A percentile compares a stretch with the other conserved stretches of the same genome.
These are phyloP conservation scores for Prototheca stagnorum DNA, from an alignment of 163 green algal species.

Conservation along the genomic window DNA sequence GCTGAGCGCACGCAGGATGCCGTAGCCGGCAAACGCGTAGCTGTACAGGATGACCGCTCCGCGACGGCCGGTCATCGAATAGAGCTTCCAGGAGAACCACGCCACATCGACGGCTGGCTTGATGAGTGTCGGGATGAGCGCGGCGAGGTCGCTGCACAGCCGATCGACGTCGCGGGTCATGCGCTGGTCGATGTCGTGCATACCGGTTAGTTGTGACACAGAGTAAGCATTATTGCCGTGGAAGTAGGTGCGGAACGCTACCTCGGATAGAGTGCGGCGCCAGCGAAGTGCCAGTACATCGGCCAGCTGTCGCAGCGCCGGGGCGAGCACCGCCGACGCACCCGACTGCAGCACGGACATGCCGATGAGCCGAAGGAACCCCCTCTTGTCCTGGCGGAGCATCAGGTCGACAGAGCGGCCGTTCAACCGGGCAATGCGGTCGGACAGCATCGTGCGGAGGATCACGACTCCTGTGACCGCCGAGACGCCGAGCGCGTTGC, in stretches of 20 bases:
- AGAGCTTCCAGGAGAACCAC: conserved; percentile 47
- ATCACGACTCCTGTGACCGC: conserved; percentile 36
- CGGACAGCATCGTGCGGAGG: conserved; percentile 36
- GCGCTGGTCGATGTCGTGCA: conserved; percentile 45
- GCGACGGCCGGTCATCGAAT: conserved; percentile 30
- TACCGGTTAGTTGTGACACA: conserved; percentile 28
- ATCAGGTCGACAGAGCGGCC: conserved; percentile 50
- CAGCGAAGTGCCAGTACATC: conserved; percentile 46
- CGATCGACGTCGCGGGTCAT: conserved; percentile 47
- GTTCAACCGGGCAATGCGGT: conserved; percentile 60
- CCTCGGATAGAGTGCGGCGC: conserved; percentile 28
- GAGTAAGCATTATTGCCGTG: conserved; percentile 30
- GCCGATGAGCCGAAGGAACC: conserved; percentile 12
- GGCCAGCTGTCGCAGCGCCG: conserved; percentile 40
- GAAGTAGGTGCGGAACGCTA: conserved; percentile 32
- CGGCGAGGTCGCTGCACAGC: conserved; percentile 36
- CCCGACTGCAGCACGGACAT: conserved; percentile 29
- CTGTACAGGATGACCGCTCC: conserved; percentile 48
- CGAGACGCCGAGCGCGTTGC: conserved; percentile 11
- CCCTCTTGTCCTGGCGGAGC: conserved; percentile 21
- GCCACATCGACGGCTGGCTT: conserved; percentile 49
- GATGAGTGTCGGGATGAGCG: conserved; percentile 46
- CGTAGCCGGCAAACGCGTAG: conserved; percentile 30
- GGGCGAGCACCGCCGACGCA: conserved; percentile 47
- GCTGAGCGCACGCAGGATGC: conserved; percentile 25